Conservation (phyloP, 805 yeast species). For the Lipomyces orientalis region DNA sequence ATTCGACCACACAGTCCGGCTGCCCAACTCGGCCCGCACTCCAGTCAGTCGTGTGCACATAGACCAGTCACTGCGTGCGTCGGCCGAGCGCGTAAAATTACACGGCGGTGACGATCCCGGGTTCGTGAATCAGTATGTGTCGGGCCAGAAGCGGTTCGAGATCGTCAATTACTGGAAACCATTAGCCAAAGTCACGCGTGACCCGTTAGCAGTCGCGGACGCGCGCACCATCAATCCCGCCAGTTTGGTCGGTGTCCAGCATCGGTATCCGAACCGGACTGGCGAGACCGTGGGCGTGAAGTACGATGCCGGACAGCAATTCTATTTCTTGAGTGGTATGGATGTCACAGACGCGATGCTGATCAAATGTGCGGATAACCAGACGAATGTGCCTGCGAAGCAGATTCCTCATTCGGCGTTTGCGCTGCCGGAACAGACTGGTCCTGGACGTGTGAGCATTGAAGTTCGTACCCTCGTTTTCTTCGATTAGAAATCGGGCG, state of each 20-base stretch:
- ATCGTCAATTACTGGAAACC: conserved; percentile 41
- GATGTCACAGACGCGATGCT: conserved; percentile 34
- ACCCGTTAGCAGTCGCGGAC: conserved; percentile 39
- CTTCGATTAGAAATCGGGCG: conserved; percentile 19
- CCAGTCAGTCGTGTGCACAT: conserved; percentile 39
- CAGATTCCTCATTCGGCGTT: conserved; percentile 41
- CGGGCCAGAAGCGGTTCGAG: conserved; percentile 31
- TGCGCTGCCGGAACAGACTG: conserved; percentile 34
- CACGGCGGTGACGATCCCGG: conserved; percentile 38
- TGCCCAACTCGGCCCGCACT: conserved; percentile 31
- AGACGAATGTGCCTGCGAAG: conserved; percentile 31
- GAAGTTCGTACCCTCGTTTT: conserved; percentile 40
- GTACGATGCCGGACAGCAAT: conserved; percentile 35
- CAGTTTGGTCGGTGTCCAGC: conserved; percentile 35
- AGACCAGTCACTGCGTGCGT: conserved; percentile 39
- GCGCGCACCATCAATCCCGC: conserved; percentile 21
- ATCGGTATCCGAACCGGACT: conserved; percentile 35
- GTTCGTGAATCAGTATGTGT: conserved; percentile 19
- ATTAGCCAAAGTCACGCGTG: conserved; percentile 30
- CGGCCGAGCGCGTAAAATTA: conserved; percentile 32
- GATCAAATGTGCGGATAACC: conserved; percentile 38
- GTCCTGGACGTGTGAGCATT: conserved; percentile 38
- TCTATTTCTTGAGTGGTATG: conserved; percentile 36
- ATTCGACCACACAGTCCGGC: conserved; percentile 39
- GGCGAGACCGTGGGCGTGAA: conserved; percentile 39